These are phyloP conservation scores for Spongispora temasekensis DNA, from an alignment of 1,284 basidiomycete species.

Conservation along the genomic window DNA sequence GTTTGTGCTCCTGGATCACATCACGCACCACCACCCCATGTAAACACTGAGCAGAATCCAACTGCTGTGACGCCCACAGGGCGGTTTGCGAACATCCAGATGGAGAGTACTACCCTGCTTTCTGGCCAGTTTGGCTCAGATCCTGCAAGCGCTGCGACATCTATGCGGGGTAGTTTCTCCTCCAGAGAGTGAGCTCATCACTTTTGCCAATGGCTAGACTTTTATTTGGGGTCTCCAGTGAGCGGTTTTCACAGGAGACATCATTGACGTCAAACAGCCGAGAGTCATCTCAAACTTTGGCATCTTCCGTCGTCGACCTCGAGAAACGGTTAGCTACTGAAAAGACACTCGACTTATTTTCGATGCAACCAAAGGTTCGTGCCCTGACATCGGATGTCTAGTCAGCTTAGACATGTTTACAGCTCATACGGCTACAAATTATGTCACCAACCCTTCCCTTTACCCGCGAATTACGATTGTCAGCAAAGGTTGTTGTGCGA, in stretches of 20 bases:
- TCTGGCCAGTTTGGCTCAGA: constrained; percentile 34
- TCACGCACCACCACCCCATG: constrained; percentile 29
- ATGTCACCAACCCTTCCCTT: constrained; percentile 80
- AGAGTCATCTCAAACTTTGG: constrained; percentile 49
- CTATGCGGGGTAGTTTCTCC: constrained; percentile 50
- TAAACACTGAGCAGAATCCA: constrained; percentile 44
- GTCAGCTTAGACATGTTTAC: constrained; percentile 17
- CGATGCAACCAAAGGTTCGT: constrained; percentile 89
- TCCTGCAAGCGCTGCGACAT: constrained; percentile 48
- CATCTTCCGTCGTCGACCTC: constrained; percentile 71
- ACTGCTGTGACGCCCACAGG: constrained; percentile 48
- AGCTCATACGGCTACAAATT: constrained; percentile 94
- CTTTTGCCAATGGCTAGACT: background rate
- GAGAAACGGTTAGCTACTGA: constrained; percentile 82
- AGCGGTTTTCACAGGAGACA: constrained; percentile 61
- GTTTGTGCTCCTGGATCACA: constrained; percentile 38
- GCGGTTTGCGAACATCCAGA: constrained; percentile 1
- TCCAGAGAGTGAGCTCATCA: constrained; percentile 54
- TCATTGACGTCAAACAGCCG: constrained; percentile 54
- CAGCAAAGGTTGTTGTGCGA: constrained; percentile 73
- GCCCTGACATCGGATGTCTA: constrained; percentile 7
- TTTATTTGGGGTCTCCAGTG: constrained; percentile 37
- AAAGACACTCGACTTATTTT: constrained; percentile 90
- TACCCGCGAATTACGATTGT: constrained; percentile 76
- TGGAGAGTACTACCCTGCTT: constrained; percentile 12